These are phyloP conservation scores for Starmera amethionina DNA, from an alignment of 805 yeast genomes.

Conservation along the genomic window DNA sequence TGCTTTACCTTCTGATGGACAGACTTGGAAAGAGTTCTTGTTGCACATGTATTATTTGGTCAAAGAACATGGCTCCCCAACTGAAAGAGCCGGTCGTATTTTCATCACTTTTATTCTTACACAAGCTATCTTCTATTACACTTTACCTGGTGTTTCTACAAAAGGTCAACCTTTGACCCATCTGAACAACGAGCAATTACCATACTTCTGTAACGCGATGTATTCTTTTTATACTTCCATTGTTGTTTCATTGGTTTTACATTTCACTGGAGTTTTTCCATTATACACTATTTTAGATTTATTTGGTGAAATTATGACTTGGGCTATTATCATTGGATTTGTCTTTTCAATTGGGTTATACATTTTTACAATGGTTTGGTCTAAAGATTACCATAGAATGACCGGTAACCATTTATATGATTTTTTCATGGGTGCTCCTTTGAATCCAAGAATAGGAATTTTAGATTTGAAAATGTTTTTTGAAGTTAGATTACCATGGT, in stretches of 20 bases:
- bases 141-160: constrained; percentile 89
- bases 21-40: constrained; percentile 36
- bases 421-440: constrained; percentile 94
- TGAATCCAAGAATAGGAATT: constrained; percentile 90
- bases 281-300: constrained; percentile 67
- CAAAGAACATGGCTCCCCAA: constrained; percentile 47
- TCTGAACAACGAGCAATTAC: constrained; percentile 68
- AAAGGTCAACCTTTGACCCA: constrained; percentile 90
- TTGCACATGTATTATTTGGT: constrained; percentile 34
- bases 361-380: constrained; percentile 49
- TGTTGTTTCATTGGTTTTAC: constrained; percentile 47
- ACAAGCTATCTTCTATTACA: constrained; percentile 69
- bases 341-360: constrained; percentile 60
- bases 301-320: constrained; percentile 89
- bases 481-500: constrained; percentile 97
- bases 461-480: constrained; percentile 94
- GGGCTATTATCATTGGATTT: constrained; percentile 77
- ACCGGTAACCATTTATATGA: constrained; percentile 88
- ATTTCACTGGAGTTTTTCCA: constrained; percentile 65
- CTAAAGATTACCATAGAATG: constrained; percentile 80
- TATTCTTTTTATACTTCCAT: constrained; percentile 70
- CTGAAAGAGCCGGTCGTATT: constrained; percentile 51
- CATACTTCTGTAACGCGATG: constrained; percentile 90
- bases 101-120: constrained; percentile 60
- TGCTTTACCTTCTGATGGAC: constrained; percentile 54